Conservation (phyloP, 2,329 filamentous ascomycete species). For the Periconia sp. region DNA sequence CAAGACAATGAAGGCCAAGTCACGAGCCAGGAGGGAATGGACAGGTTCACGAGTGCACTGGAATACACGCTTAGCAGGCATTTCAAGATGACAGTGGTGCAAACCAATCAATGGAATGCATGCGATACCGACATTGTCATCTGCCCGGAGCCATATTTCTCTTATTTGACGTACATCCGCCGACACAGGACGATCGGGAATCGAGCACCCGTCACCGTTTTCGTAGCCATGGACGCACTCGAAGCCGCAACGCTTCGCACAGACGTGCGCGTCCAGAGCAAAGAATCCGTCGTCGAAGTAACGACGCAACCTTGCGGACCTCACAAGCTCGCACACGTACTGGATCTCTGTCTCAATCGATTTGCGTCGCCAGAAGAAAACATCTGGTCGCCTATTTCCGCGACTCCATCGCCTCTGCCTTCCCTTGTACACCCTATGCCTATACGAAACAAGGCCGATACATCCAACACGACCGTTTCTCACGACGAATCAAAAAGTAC, state of each 20-base stretch:
- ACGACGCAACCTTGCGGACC: slow-evolving; percentile 41
- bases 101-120: slow-evolving; percentile 24
- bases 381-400: slow-evolving; percentile 1
- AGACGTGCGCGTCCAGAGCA: slow-evolving; percentile 30
- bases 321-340: slow-evolving; percentile 32
- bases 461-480: not conserved
- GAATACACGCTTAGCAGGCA: slow-evolving; percentile 21
- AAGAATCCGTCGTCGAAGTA: slow-evolving; percentile 36
- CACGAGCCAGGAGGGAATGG: slow-evolving; percentile 14
- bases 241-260: slow-evolving; percentile 37
- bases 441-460: not conserved
- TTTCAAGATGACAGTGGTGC: slow-evolving; percentile 30
- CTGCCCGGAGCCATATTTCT: slow-evolving; percentile 35
- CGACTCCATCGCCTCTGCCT: not conserved
- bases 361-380: slow-evolving; percentile 26
- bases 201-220: slow-evolving; percentile 28
- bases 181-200: slow-evolving; percentile 2
- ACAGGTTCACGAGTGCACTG: slow-evolving; percentile 24
- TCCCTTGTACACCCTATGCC: not conserved
- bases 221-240: slow-evolving; percentile 35
- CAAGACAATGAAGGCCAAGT: not conserved
- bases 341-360: slow-evolving; percentile 33
- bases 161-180: slow-evolving; percentile 31
- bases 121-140: slow-evolving; percentile 33
- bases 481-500: not conserved